Evolutionary conservation across 345 rosid genomes (phyloP), one percentile per base, ranked within the genome.

Genomic region (Arabidopsis arenosa): DNA sequence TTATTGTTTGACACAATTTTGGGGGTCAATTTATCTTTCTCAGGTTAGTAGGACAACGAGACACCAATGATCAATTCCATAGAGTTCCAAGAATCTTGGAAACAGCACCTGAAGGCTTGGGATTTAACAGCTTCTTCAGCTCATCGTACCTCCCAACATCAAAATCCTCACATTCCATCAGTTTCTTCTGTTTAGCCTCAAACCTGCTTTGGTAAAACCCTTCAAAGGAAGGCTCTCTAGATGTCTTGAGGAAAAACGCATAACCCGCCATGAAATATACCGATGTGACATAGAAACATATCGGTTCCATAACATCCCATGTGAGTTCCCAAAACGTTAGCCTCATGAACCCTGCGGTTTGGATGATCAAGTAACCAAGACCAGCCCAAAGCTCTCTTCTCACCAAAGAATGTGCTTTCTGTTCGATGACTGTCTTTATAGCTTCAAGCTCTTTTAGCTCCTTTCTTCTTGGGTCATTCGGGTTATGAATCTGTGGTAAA

Each of bases 241-340:
- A 74, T 1, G 99, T 96, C 81, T 77, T 80, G 32, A 96, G 97
- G 87, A 93, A 96, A 81, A 93, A 96, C 0, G 88, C 58, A 26
- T 91, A 96, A 40, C 96, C 84, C 0, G 85, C 89, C 88, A 91
- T 85, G 83, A 85, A 86, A 68, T 93, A 93, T 1, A 80, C 32
- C 11, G 96, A 86, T 0, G 99, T 91, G 12, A 86, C 80, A 26
- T 78, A 88, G 91, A 88, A 96, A 86, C 99, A 96, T 26, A 96
- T 89, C 0, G 99, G 99, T 28, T 96, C 99, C 98, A 96, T 96
- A 4, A 96, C 96, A 70, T 96, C 98, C 99, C 99, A 96, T 0
- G 97, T 79, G 2, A 96, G 94, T 70, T 96, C 99, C 99, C 99
- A 96, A 23, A 96, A 96, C 0, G 99, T 96, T 33, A 96, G 86